A percentile compares a stretch with the other conserved stretches of the same genome.
These are phyloP conservation scores for Heimioporus retisporus DNA, from an alignment of 1,284 basidiomycete genomes.

Conservation along the genomic window DNA sequence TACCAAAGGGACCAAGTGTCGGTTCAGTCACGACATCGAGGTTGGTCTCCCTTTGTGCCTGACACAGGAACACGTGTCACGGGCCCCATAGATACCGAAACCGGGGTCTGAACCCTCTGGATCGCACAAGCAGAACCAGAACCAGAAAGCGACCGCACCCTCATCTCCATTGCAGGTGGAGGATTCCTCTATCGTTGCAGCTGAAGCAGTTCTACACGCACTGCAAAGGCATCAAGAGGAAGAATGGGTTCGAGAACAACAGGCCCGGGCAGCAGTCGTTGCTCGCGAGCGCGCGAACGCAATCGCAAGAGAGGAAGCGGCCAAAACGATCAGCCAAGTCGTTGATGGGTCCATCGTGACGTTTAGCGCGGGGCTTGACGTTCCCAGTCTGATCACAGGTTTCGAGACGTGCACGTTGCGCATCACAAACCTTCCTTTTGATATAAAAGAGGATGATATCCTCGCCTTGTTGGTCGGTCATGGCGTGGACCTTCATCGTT, in stretches of 20 bases:
- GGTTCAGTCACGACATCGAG: conserved; percentile 35
- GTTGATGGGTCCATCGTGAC: conserved; percentile 60
- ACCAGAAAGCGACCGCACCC: no score
- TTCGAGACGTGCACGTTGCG: conserved; percentile 60
- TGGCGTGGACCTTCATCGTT: conserved; percentile 42
- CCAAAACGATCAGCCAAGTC: conserved; percentile 51
- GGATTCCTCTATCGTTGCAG: not conserved
- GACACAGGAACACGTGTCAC: not conserved
- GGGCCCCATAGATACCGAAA: conserved; percentile 10
- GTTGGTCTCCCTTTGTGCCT: conserved; percentile 27
- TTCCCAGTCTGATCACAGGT: conserved; percentile 54
- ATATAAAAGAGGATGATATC: conserved; percentile 50
- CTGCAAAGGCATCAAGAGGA: not conserved
- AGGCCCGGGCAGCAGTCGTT: conserved; percentile 11
- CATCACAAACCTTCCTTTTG: conserved; percentile 53
- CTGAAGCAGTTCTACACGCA: not conserved
- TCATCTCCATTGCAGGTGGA: not conserved
- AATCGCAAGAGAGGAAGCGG: conserved; percentile 45
- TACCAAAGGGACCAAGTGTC: conserved; percentile 37
- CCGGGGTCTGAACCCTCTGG: not conserved
- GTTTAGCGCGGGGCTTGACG: conserved; percentile 56
- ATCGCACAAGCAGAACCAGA: conserved; percentile 8
- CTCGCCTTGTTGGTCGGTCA: conserved; percentile 50
- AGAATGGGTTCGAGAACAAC: conserved; percentile 5
- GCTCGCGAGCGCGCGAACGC: conserved; percentile 29